Base-by-base conservation (phyloP, 208 protist genomes). In the Entamoeba dispar region DNA sequence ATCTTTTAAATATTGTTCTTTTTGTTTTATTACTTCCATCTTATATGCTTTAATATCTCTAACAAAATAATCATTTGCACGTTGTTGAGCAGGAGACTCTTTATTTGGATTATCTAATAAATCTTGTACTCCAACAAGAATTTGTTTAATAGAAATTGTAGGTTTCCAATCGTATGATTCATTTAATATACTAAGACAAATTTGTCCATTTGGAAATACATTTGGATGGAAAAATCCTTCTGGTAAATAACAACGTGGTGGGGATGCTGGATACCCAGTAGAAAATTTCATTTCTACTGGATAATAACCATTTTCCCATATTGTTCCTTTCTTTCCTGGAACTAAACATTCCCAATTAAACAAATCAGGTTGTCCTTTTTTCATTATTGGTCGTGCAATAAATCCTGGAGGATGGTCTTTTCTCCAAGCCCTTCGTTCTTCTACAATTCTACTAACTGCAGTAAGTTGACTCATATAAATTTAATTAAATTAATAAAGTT, bases 81-180 rank as follows among this genome's bases (percentile, higher is more conserved):
- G 5, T 34, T 49, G 34, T 43, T 91, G 77, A 8, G 98, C 98
- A 10, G 98, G 98, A 95, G 98, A 98, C n/a, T 98, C 97, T 49
- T 96, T 95, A 94, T 99, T 99, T 14, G 98, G 98, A 92, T 97
- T 96, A 94, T 98, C 96, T 12, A 99, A 96, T 51, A 99, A 95
- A 93, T 98, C 97, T 95, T 99, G 98, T 52, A 99, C 98, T n/a
- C 98, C 98, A 2, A 99, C 94, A 19, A 99, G 95, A 31, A 99
- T 98, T 93, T 97, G 61, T 95, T 99, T 99, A 43, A 99, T 96
- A 3, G 97, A 99, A 47, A 99, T 97, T 50, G 96, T 97, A 34
- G 98, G 98, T 93, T 98, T 97, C 98, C 98, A 99, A 93, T 98
- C 98, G 94, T 99, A 98, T 91, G 99, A 98, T 93, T 99, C 98